These are phyloP conservation scores for Clavispora asparagi DNA, from an alignment of 805 yeast genomes.

Conservation along the genomic window DNA sequence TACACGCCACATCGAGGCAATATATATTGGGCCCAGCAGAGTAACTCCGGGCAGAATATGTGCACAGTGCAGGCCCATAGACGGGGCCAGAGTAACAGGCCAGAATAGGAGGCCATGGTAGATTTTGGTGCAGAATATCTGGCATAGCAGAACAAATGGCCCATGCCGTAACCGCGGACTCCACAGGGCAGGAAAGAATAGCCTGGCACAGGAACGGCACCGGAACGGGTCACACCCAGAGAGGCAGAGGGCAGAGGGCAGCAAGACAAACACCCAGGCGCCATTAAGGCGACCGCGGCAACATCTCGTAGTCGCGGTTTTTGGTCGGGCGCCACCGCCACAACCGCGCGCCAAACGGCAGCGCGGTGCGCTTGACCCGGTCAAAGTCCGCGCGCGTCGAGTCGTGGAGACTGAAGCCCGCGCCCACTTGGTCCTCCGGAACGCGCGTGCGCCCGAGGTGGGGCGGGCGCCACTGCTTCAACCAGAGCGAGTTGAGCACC, in stretches of 20 bases:
- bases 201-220: no score
- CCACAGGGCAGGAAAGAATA: no score
- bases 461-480: constrained; percentile 59
- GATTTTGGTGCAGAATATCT: no score
- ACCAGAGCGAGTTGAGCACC: constrained; percentile 67
- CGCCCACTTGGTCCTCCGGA: constrained; percentile 64
- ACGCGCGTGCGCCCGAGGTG: constrained; percentile 33
- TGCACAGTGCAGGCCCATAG: background rate
- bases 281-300: background rate
- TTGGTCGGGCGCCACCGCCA: background rate
- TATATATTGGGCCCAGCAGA: background rate
- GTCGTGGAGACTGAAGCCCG: constrained; percentile 20
- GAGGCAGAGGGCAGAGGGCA: no score
- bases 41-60: background rate
- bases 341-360: background rate
- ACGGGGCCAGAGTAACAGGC: background rate
- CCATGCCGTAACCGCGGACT: no score
- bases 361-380: constrained; percentile 1
- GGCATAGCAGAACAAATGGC: no score
- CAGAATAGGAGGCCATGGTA: no score
- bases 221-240: no score
- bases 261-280: no score
- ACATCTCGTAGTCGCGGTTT: background rate
- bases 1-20: background rate
- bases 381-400: constrained; percentile 12